Evolutionary conservation across 257 asterid species (phyloP), one percentile per base, ranked within the genome.

Genomic region (Solanum rostratum): DNA sequence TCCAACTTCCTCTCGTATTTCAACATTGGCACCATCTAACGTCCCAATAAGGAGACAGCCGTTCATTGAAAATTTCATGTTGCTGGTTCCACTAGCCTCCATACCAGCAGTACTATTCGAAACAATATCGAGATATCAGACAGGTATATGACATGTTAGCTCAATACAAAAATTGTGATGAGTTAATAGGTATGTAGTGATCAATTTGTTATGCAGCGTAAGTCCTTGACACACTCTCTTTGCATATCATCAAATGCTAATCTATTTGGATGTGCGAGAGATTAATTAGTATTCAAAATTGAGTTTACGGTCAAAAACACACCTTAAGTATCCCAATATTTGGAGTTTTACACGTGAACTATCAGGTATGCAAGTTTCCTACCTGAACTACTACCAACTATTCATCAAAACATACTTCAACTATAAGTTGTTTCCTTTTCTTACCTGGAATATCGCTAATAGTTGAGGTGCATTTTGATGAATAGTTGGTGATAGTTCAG

Each of bases 21-120:
- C 98, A 87, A 95, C 97, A 84, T 93, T 95, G 84, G 97, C 97
- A 63, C 98, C 98, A 85, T 93, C 98, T 82, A 94, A 86, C 22
- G 98, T 94, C 84, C 98, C 98, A 84, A 94, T 94, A 85, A 93
- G 88, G 86, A 93, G n/a, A 85, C 98, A 93, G 78, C 98, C 98
- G 68, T 94, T 93, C 98, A 94, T 94, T 7, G 97, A 85, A 70
- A 94, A 94, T 87, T 94, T 94, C 98, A 93, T 94, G 93, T 94
- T 94, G 94, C 98, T 94, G 66, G 98, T 93, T 88, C 98, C 98
- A 86, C 98, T 94, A 65, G 98, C 97, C 89, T 94, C 98, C 97
- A 94, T 94, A 55, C 98, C 98, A 86, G 97, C 97, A 89, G 97
- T 94, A 88, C 98, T 92, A 65, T 12, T 12, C 70, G 16, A 73